phyloP scores from a whole-genome alignment of 2,329 filamentous ascomycete genomes.

The Aspergillus niger region DNA sequence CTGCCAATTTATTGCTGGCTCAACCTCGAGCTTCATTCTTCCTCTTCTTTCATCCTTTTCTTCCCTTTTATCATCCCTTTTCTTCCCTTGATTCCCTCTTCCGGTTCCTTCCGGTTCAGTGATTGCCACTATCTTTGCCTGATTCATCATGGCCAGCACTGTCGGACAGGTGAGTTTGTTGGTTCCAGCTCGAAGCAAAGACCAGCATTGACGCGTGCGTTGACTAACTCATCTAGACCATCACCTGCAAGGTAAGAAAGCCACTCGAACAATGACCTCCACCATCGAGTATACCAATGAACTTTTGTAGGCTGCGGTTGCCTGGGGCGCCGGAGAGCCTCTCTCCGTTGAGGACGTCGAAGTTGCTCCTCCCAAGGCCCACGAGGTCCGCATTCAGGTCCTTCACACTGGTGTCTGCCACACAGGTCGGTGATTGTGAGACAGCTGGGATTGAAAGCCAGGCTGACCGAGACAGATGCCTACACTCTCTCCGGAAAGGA shows the following conservation, averaged over 20 bases:
- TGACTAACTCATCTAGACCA: slow-evolving; percentile 62
- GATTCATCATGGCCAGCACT: slow-evolving; percentile 54
- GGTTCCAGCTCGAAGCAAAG: background rate
- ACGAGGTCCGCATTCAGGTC: slow-evolving; percentile 96
- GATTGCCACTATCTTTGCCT: background rate
- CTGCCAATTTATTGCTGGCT: slow-evolving; percentile 15
- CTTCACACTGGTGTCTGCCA: slow-evolving; percentile 99
- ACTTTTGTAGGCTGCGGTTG: slow-evolving; percentile 73
- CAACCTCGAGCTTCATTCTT: slow-evolving; percentile 5
- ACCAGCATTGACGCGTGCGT: background rate
- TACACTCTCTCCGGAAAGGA: slow-evolving; percentile 97
- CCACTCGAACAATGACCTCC: slow-evolving; percentile 1
- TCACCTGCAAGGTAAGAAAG: slow-evolving; percentile 74
- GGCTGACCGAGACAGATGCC: slow-evolving; percentile 61
- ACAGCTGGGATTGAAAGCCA: background rate
- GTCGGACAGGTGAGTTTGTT: slow-evolving; percentile 55
- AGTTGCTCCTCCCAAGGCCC: slow-evolving; percentile 81
- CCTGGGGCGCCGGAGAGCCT: slow-evolving; percentile 93
- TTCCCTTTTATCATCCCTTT: slow-evolving; percentile 10
- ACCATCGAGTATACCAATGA: slow-evolving; percentile 6
- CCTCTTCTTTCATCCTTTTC: background rate
- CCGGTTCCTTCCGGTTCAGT: background rate
- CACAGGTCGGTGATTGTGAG: slow-evolving; percentile 63
- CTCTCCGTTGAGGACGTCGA: slow-evolving; percentile 89
- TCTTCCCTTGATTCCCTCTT: slow-evolving; percentile 3